phyloP scores from a whole-genome alignment of 352 stramenopile genomes.

The Discostella stelligera region DNA sequence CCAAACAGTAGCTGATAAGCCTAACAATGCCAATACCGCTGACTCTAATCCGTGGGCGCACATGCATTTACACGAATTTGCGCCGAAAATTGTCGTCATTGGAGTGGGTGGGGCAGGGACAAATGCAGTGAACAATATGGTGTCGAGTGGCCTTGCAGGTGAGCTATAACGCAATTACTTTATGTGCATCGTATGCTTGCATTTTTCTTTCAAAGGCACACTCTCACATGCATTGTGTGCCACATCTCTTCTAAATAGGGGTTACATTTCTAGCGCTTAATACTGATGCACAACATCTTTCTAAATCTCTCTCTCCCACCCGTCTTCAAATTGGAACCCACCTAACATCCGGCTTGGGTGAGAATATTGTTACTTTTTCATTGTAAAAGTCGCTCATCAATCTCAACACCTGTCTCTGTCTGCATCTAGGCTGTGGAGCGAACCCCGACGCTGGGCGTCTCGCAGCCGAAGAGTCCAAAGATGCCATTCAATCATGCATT shows the following conservation, averaged over 20 bases:
- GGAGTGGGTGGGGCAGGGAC: conserved; percentile 59
- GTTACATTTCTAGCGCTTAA: conserved; percentile 84
- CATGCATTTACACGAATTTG: conserved; percentile 54
- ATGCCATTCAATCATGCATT: conserved; percentile 54
- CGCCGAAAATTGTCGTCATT: conserved; percentile 54
- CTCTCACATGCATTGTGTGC: too few species aligned
- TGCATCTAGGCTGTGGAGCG: conserved; percentile 46
- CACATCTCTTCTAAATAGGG: too few species aligned
- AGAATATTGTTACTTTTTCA: too few species aligned
- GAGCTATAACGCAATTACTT: too few species aligned
- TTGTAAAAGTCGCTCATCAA: too few species aligned
- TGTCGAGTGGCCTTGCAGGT: conserved; percentile 77
- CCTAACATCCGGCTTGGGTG: conserved; percentile 63
- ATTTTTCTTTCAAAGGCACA: too few species aligned
- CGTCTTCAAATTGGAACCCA: conserved; percentile 59
- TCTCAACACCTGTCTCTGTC: too few species aligned
- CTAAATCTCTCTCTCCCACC: conserved; percentile 46
- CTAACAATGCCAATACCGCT: background rate
- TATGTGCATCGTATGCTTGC: too few species aligned
- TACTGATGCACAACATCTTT: conserved; percentile 76
- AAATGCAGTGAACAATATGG: conserved; percentile 81
- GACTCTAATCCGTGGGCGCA: conserved; percentile 33
- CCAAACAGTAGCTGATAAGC: background rate
- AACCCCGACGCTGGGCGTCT: conserved; percentile 60
- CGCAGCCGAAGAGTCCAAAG: conserved; percentile 63